Base-by-base conservation (phyloP, 345 rosid species). In the Bruguiera gymnorhiza region DNA sequence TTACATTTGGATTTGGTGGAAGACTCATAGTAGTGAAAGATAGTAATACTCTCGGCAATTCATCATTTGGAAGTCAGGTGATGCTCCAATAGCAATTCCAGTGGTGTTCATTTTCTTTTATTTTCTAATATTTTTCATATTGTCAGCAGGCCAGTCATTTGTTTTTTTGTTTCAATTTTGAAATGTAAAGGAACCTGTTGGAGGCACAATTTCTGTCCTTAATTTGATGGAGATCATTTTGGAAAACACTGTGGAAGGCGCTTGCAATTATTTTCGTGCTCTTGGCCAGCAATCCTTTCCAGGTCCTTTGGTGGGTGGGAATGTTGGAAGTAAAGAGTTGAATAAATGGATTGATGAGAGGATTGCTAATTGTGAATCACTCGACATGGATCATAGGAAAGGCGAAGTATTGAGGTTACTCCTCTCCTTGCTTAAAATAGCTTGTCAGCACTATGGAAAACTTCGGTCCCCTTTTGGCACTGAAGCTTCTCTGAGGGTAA, bases 281-380 rank as follows among this genome's bases (percentile, higher is more conserved):
- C 82, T 96, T 61, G 79, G 84, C 83, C 89, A 89, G 75, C 89
- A 89, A 73, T 80, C 89, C 60, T 86, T 90, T 83, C 90, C 97
- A 36, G 97, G 97, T 75, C 99, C 99, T 29, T 80, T 96, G 87
- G 91, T 87, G 78, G 98, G 98, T 60, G 99, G 99, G 62, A 88
- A 73, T 87, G 93, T 75, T 70, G 94, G 98, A 73, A 88, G 74
- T 76, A 92, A 90, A 80, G 99, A 96, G 64, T 84, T 96, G 79
- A 75, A 89, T 77, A 96, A 86, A 83, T 96, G 99, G 99, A 81
- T 92, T 65, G 99, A 92, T 81, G 97, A 92, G 78, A 85, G 92
- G 79, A 82, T 89, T 78, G 75, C 78, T 18, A 73, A 73, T 27
- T 87, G 86, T 81, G 96, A 90, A 70, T 79, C 92, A 63, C 67